Base-by-base conservation (phyloP, 1,284 basidiomycete genomes). In the Ustilago vetiveriae region DNA sequence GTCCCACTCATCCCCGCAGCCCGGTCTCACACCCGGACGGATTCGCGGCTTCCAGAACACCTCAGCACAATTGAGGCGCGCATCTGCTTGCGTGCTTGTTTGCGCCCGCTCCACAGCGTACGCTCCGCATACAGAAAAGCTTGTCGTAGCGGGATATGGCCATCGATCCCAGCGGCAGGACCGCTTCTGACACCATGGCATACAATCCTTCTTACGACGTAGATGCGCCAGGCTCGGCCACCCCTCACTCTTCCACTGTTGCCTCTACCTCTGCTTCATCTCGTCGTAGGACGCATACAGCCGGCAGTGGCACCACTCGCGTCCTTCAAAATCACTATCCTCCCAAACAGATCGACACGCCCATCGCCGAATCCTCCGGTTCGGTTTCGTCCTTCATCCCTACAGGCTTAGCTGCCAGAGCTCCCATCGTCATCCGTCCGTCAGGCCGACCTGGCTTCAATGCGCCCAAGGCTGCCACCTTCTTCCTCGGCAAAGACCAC, bases 401-500 rank as follows among this genome's bases (percentile, higher is more conserved):
- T 4, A 27, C 58, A 1, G 58, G 53, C 23, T 30, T 68, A 9
- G 65, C 65, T 16, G 58, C 32, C 7, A 32, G 65, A 13, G 37
- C 51, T 2, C 66, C 66, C 24, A 60, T 69, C 44, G 48, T 64
- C 37, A 69, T 69, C 42, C 66, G 66, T 23, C 66, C 66, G 3
- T 69, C 66, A 6, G 60, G 66, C 42, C 58, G 60, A 17, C 66
- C 69, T 6, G 59, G 63, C n/a, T 62, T 63, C 50, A 68, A 38
- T 17, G 64, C 64, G 6, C 64, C 64, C 4, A 74, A 71, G 32
- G 74, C 69, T 0, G 70, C 75, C 35, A 77, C 78, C 7, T 58
- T 81, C 37, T 78, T 79, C 40, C 60, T 81, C 6, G 79, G 79
- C 21, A 78, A 78, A 41, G 79, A 81, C 27, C 59, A 74, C 57